phyloP scores from a whole-genome alignment of 164 flowering plant genomes.

The Vitis cinerea region DNA sequence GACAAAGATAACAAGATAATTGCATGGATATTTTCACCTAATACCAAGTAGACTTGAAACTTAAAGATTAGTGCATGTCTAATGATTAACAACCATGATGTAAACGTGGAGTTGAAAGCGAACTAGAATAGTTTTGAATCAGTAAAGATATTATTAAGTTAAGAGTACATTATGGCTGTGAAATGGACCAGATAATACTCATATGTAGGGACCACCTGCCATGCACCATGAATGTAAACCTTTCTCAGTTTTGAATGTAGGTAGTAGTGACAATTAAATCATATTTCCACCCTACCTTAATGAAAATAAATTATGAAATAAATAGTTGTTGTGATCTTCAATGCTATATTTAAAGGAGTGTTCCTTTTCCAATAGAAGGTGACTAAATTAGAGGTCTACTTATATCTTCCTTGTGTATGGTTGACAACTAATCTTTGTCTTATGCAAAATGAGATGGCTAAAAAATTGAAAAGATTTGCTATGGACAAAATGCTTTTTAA shows the following conservation, averaged over 20 bases:
- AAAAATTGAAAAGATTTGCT: neutral
- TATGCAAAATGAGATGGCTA: neutral
- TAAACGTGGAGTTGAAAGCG: too few species aligned
- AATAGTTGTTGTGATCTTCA: neutral
- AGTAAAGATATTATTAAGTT: too few species aligned
- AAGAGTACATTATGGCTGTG: too few species aligned
- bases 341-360: neutral
- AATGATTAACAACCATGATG: too few species aligned
- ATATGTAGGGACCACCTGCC: neutral
- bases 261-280: slow-evolving; percentile 1
- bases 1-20: too few species aligned
- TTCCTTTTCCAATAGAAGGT: neutral
- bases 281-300: neutral
- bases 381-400: neutral
- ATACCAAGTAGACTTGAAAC: too few species aligned
- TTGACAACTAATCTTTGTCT: neutral
- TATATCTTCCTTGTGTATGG: neutral
- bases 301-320: neutral
- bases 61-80: too few species aligned
- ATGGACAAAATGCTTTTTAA: too few species aligned
- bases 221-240: neutral
- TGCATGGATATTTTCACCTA: too few species aligned
- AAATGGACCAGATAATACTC: too few species aligned
- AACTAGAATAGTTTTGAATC: too few species aligned
- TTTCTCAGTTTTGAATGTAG: neutral